These are phyloP conservation scores for Backusella tarrabulga DNA, from an alignment of 192 early-diverging fungal genomes.

Conservation along the genomic window DNA sequence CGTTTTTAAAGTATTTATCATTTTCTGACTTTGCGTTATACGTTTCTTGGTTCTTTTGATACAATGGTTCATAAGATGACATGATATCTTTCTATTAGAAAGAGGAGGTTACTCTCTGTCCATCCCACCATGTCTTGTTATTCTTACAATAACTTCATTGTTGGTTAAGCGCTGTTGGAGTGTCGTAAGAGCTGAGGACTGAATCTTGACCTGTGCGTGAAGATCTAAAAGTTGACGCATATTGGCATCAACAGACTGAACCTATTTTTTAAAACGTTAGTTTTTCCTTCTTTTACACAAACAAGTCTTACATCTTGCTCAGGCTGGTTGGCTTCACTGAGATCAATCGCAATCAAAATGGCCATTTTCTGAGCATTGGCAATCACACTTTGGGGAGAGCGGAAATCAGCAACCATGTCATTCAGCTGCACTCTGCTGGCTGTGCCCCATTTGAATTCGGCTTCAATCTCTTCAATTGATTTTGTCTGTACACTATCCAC, in stretches of 20 bases:
- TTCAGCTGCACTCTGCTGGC: background rate
- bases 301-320: background rate
- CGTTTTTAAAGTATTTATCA: conserved; percentile 20
- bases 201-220: conserved; percentile 2
- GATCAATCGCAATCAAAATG: background rate
- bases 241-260: conserved; percentile 4
- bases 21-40: background rate
- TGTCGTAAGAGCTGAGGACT: conserved; percentile 5
- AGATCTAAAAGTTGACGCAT: conserved; percentile 21
- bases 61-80: background rate
- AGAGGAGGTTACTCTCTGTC: no score
- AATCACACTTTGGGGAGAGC: background rate
- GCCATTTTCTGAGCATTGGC: background rate
- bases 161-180: background rate
- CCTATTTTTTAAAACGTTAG: background rate
- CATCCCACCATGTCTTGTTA: no score
- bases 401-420: background rate
- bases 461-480: background rate
- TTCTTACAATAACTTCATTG: conserved; percentile 22
- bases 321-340: background rate
- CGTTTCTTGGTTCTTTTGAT: background rate
- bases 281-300: background rate
- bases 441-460: background rate
- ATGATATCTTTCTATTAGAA: conserved; percentile 22
- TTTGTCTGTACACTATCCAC: background rate